Conservation (phyloP, 192 early-diverging fungal species). For the Chytriomyces confervae region DNA sequence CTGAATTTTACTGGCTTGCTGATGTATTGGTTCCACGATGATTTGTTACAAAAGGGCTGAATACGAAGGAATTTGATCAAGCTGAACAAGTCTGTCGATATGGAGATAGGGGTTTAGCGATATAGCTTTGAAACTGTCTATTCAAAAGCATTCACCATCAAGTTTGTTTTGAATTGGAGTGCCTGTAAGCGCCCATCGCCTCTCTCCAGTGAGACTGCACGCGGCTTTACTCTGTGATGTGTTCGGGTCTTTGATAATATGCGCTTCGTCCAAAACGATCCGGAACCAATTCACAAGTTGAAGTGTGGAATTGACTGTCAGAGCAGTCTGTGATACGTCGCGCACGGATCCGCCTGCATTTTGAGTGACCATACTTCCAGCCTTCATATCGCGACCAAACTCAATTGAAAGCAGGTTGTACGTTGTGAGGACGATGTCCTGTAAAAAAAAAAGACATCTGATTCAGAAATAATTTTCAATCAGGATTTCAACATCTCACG, state of each 20-base stretch:
- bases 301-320: conserved; percentile 44
- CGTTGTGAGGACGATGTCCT: conserved; percentile 76
- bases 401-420: conserved; percentile 70
- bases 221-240: conserved; percentile 79
- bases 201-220: conserved; percentile 65
- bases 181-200: conserved; percentile 91
- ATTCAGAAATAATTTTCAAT: not conserved
- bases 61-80: conserved; percentile 82
- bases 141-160: conserved; percentile 49
- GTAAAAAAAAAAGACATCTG: conserved; percentile 17
- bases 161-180: conserved; percentile 86
- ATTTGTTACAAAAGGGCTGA: conserved; percentile 59
- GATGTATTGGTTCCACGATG: conserved; percentile 49
- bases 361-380: conserved; percentile 6
- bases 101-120: not conserved
- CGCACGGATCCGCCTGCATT: conserved; percentile 30
- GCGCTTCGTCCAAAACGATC: conserved; percentile 93
- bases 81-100: conserved; percentile 72
- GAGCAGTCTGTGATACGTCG: conserved; percentile 18
- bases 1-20: conserved; percentile 42
- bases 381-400: conserved; percentile 49
- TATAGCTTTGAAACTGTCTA: not conserved
- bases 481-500: conserved; percentile 28
- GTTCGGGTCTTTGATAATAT: conserved; percentile 83
- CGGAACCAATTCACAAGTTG: conserved; percentile 80